Evolutionary conservation across 2,329 filamentous ascomycete species (phyloP), one percentile per base, ranked within the genome.

Genomic region (Magnaporthiopsis incrustans): DNA sequence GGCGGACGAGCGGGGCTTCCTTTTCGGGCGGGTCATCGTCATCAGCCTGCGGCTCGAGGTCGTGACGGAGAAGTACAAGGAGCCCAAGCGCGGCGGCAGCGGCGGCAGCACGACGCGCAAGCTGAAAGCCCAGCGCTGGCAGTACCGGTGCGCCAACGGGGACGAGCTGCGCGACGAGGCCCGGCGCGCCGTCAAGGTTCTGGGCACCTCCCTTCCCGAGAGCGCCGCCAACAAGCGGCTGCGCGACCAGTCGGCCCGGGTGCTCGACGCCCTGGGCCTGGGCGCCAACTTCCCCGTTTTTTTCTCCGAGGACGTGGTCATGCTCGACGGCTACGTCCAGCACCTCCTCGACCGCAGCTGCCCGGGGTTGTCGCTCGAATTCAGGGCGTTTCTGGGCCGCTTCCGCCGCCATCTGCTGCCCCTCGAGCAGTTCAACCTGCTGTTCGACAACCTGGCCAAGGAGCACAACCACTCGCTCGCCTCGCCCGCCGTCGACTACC

Each of bases 271-370:
- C 11, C 60, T 61, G 2, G 60, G 60, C 25, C 60, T 61, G 25
- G 57, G 57, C 57, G 38, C 27, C 12, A 38, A 38, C 25, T 53
- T 61, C 25, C 60, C 35, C n/a, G 30, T 50, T 2, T 53, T 61
- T 26, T 61, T 61, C 60, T 27, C 25, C 38, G 60, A 61, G 38
- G 60, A 61, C 60, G 33, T 61, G 60, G 60, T 61, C 4, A 26
- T 26, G n/a, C 60, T 61, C 25, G 35, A 61, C 35, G 60, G 60
- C 26, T 61, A 44, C 60, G 60, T 38, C 25, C 26, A 53, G 22
- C 50, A 53, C 35, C 26, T 30, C 1, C 18, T 32, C 5, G 12
- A 61, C 60, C 35, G 30, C 25, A 30, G 35, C 14, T n/a, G 27
- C 14, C 35, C 60, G 15, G 60, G 60, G 4, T 25, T 61, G 35